Base-by-base conservation (phyloP, 2,329 filamentous ascomycete genomes). In the Alternaria sp. region DNA sequence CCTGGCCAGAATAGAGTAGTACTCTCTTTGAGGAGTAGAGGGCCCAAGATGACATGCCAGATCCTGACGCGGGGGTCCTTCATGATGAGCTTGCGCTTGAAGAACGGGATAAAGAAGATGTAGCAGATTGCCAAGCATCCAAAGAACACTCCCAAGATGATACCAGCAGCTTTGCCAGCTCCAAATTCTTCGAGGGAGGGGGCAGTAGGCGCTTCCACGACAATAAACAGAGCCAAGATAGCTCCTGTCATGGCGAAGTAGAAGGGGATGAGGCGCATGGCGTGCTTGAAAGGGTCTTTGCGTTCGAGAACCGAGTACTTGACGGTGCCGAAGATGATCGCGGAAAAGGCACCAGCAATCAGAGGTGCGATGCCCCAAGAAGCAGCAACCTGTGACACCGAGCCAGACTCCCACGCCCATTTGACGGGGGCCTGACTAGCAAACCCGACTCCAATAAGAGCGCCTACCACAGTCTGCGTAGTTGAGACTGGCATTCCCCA, bases 401-500 rank as follows among this genome's bases (percentile, higher is more conserved):
- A 74, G 10, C 72, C 72, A 8, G 54, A 61, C 49, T 70, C 64
- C 72, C 73, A 76, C 2, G 47, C 68, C 73, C 73, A 76, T 25
- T 68, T 73, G 26, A 74, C 60, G 20, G 63, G 49, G 25, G 73
- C 62, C 15, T 60, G 50, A 15, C 70, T 69, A 11, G 86, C 87
- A 41, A 90, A 81, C 47, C 87, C 87, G 71, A 88, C 86, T 60
- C 88, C 88, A 59, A 88, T 81, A 28, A 90, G 83, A 65, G 86
- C 86, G 18, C 86, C 87, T 64, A 89, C 84, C 63, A 89, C 84
- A 12, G 87, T 87, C 75, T 89, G 87, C 2, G 87, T 89, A 5
- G 88, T 88, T 0, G 87, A 89, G 20, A 89, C 87, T 37, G 87
- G 88, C 66, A 88, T 82, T 41, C 86, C 87, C 33, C 25, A 10